These are phyloP conservation scores for Malus asiatica DNA, from an alignment of 306 rosid genomes.

Conservation along the genomic window DNA sequence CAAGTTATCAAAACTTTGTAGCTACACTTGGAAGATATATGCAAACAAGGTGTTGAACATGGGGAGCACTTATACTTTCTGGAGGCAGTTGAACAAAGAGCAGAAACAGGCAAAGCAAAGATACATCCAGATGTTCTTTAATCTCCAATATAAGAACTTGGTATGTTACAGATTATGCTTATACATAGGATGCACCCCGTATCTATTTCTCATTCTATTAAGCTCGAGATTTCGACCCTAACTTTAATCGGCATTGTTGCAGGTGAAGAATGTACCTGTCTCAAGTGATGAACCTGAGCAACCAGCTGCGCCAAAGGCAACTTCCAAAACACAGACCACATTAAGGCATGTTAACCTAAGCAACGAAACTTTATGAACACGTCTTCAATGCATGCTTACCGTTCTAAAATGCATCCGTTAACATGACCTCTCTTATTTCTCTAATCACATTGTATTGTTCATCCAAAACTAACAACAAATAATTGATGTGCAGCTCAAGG, in stretches of 20 bases:
- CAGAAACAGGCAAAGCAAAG: conserved; percentile 54
- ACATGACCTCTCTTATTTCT: background rate
- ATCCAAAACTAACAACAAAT: conserved; percentile 16
- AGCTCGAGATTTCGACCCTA: background rate
- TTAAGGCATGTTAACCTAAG: conserved; percentile 34
- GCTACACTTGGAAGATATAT: too few species aligned
- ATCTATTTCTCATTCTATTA: background rate
- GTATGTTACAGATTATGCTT: conserved; percentile 23
- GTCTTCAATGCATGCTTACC: background rate
- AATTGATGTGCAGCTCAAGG: conserved; percentile 41
- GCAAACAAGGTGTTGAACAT: too few species aligned
- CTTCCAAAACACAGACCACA: conserved; percentile 28
- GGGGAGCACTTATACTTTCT: too few species aligned
- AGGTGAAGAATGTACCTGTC: conserved; percentile 63
- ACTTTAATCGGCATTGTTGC: conserved; percentile 1
- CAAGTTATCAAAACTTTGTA: background rate
- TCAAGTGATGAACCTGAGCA: conserved; percentile 42
- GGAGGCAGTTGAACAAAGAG: too few species aligned
- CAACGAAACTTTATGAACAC: too few species aligned
- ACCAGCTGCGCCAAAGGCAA: conserved; percentile 21
- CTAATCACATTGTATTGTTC: background rate
- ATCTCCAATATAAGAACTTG: conserved; percentile 61
- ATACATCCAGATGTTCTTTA: conserved; percentile 81
- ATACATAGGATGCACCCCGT: background rate
- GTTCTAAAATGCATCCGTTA: background rate